phyloP scores from a whole-genome alignment of 306 rosid species.

The Adenanthera pavonina region DNA sequence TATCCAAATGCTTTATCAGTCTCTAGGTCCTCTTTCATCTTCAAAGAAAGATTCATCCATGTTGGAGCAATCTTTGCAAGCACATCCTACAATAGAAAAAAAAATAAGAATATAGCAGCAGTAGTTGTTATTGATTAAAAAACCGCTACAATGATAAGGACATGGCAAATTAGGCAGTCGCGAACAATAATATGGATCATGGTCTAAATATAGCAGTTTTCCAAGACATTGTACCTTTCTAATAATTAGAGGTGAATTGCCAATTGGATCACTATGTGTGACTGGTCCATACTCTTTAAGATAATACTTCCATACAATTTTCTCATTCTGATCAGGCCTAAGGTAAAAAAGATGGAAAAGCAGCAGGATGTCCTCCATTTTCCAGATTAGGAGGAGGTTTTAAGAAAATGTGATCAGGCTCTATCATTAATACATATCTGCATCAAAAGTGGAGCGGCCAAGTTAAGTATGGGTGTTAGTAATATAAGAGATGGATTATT shows the following conservation, averaged over 20 bases:
- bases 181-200: constrained; percentile 13
- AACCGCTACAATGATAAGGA: constrained; percentile 16
- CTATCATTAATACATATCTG: constrained; percentile 93
- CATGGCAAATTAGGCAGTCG: constrained; percentile 27
- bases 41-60: constrained; percentile 97
- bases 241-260: constrained; percentile 94
- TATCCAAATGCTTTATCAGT: constrained; percentile 91
- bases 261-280: constrained; percentile 83
- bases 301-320: constrained; percentile 77
- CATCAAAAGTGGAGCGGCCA: constrained; percentile 43
- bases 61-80: constrained; percentile 95
- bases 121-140: constrained; percentile 14
- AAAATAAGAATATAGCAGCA: constrained; percentile 14
- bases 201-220: constrained; percentile 20
- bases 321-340: constrained; percentile 69
- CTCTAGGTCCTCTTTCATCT: constrained; percentile 88
- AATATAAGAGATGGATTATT: constrained; percentile 33
- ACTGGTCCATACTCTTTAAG: constrained; percentile 83
- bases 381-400: constrained; percentile 93
- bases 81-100: constrained; percentile 57
- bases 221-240: constrained; percentile 60
- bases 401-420: constrained; percentile 88
- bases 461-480: not conserved
- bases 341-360: constrained; percentile 86
- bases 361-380: constrained; percentile 79